Conservation (phyloP, 164 flowering plant genomes). For the Houttuynia cordata region DNA sequence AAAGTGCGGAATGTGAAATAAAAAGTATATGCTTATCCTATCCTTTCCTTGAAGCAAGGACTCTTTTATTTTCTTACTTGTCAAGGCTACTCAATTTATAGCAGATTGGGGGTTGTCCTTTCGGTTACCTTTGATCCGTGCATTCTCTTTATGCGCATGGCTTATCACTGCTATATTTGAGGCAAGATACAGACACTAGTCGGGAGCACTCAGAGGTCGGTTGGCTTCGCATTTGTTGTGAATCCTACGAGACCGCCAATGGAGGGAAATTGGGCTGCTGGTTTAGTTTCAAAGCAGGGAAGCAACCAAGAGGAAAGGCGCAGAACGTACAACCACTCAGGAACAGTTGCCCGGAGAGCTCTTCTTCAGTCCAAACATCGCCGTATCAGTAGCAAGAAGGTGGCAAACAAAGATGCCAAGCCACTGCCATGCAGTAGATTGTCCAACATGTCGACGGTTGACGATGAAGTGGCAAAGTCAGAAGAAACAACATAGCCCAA, state of each 20-base stretch:
- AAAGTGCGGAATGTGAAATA: too few species aligned
- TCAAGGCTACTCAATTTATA: slow-evolving; percentile 16
- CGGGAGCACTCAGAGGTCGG: too few species aligned
- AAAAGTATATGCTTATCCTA: not conserved
- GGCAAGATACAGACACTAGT: not conserved
- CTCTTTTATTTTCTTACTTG: slow-evolving; percentile 19
- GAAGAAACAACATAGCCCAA: not conserved
- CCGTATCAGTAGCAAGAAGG: slow-evolving; percentile 23
- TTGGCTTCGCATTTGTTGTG: too few species aligned
- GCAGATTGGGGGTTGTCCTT: slow-evolving; percentile 8
- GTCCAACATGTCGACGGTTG: slow-evolving; percentile 40
- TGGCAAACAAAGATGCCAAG: slow-evolving; percentile 13
- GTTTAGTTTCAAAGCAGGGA: not conserved
- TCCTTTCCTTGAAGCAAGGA: not conserved
- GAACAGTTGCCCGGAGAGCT: slow-evolving; percentile 46
- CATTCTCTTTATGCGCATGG: not conserved
- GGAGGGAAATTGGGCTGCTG: not conserved
- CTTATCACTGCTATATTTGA: not conserved
- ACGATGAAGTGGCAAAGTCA: slow-evolving; percentile 8
- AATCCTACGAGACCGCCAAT: not conserved
- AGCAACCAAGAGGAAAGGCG: not conserved
- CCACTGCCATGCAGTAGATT: slow-evolving; percentile 40
- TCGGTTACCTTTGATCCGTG: slow-evolving; percentile 12
- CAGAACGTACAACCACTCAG: slow-evolving; percentile 6
- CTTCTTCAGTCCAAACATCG: slow-evolving; percentile 27